Evolutionary conservation across 2,329 filamentous ascomycete genomes (phyloP), one percentile per base, ranked within the genome.

Genomic region (Cladosporium sp.): DNA sequence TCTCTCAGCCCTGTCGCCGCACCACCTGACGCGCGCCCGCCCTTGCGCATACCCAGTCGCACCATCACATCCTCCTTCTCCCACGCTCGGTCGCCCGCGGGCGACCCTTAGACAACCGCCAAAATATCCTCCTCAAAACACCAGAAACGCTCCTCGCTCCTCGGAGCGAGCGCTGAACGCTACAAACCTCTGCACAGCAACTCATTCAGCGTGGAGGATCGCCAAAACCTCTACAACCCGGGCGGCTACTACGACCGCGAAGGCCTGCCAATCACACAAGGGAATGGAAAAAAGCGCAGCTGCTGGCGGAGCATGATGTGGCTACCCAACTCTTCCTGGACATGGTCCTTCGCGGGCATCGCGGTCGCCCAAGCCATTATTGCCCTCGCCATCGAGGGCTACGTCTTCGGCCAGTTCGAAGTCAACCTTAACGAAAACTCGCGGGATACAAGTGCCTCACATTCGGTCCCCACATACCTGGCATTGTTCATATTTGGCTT

Each of bases 401-500:
- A 94, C 74, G 85, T 96, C 48, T 99, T 97, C 70, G 91, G 83
- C 62, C 85, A 85, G 66, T 97, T 97, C 74, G 90, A 97, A 72
- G 75, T 75, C 42, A 85, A 79, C 61, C 72, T 82, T 35, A 64
- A 71, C 24, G n/a, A 56, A 50, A 36, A 61, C 57, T 35, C 61
- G 60, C 6, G 60, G 54, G 10, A 59, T 15, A 58, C 71, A 50
- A 76, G 71, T 48, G 75, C 78, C 50, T 75, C 78, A 49, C 78
- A 76, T 72, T 84, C 92, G 0, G 96, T 99, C 62, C 93, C 94
- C 24, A 97, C 93, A 36, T 97, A 97, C 75, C 81, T 99, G 58
- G 91, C 93, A 22, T 84, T 99, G 47, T 96, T 97, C 79, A 96
- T 97, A 73, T 97, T 99, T 73, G 94, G 91, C 60, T 97, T 96